Evolutionary conservation across 1,139 yeast genomes (phyloP).

Genomic region (Blastobotrys aristatus): DNA sequence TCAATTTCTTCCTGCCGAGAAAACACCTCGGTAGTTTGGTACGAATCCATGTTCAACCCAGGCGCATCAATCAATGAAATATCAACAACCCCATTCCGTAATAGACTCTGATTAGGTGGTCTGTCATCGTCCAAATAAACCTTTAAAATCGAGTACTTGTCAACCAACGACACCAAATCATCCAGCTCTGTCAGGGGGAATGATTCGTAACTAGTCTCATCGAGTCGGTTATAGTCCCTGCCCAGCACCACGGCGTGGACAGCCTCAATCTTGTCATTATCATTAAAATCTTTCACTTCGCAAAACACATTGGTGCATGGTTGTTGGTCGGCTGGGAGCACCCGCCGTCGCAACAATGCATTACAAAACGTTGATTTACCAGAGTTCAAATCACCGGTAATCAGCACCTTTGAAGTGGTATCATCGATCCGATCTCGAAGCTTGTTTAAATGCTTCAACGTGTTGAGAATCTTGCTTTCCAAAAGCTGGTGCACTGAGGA

Average conservation of each 20-base stretch:
- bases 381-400: constrained; percentile 95
- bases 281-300: constrained; percentile 82
- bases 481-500: constrained; percentile 59
- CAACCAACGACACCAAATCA: constrained; percentile 68
- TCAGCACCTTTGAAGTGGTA: constrained; percentile 86
- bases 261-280: constrained; percentile 72
- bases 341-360: constrained; percentile 68
- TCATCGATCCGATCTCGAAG: constrained; percentile 83
- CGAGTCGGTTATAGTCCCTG: constrained; percentile 50
- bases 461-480: constrained; percentile 56
- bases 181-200: constrained; percentile 54
- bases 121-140: constrained; percentile 78
- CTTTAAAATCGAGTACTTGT: constrained; percentile 65
- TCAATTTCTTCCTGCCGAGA: constrained; percentile 97
- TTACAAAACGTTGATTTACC: constrained; percentile 97
- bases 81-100: constrained; percentile 88
- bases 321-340: constrained; percentile 94
- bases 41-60: constrained; percentile 88
- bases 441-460: constrained; percentile 64
- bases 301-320: constrained; percentile 97
- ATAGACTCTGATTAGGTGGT: constrained; percentile 60
- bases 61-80: constrained; percentile 95
- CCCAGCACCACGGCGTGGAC: constrained; percentile 88
- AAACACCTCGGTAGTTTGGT: constrained; percentile 91
- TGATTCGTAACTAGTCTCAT: constrained; percentile 61